Conservation (phyloP, 768 basidiomycete genomes). For the Cyathus striatus region DNA sequence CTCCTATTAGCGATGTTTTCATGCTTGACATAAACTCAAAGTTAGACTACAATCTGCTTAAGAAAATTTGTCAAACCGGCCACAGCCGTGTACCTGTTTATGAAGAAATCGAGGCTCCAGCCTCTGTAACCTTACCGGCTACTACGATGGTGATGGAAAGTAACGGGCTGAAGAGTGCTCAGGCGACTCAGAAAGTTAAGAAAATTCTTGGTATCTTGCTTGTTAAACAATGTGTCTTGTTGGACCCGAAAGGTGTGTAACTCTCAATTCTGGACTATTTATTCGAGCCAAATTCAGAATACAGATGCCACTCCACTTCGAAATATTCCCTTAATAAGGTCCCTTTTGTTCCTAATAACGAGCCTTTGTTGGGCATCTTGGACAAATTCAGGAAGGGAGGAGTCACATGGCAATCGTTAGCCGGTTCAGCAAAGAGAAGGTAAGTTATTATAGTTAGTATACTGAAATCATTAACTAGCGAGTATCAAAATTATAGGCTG, state of each 20-base stretch:
- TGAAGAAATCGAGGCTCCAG: slow-evolving; percentile 66
- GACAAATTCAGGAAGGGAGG: slow-evolving; percentile 85
- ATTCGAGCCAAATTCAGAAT: background rate
- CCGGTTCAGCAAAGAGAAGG: slow-evolving; percentile 65
- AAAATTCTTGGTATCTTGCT: slow-evolving; percentile 84
- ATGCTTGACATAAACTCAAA: slow-evolving; percentile 85
- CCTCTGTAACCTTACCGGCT: slow-evolving; percentile 19
- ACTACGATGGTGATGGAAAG: background rate
- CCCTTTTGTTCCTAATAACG: slow-evolving; percentile 81
- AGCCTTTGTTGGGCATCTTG: slow-evolving; percentile 77
- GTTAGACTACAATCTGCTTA: slow-evolving; percentile 77
- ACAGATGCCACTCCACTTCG: slow-evolving; percentile 78
- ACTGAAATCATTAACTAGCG: background rate
- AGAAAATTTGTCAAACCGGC: slow-evolving; percentile 70
- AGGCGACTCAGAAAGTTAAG: slow-evolving; percentile 52
- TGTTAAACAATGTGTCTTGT: slow-evolving; percentile 84
- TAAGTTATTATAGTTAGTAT: slow-evolving; percentile 6
- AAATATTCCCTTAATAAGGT: slow-evolving; percentile 85
- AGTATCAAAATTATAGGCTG: slow-evolving; percentile 36
- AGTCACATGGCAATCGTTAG: slow-evolving; percentile 92
- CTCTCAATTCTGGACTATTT: background rate
- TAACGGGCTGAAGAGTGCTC: no score
- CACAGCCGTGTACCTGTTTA: slow-evolving; percentile 84
- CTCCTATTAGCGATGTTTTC: slow-evolving; percentile 73
- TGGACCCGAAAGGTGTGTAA: slow-evolving; percentile 72